Evolutionary conservation across 2,329 filamentous ascomycete species (phyloP), one percentile per base, ranked within the genome.

Genomic region (Ceratocystis smalleyi): DNA sequence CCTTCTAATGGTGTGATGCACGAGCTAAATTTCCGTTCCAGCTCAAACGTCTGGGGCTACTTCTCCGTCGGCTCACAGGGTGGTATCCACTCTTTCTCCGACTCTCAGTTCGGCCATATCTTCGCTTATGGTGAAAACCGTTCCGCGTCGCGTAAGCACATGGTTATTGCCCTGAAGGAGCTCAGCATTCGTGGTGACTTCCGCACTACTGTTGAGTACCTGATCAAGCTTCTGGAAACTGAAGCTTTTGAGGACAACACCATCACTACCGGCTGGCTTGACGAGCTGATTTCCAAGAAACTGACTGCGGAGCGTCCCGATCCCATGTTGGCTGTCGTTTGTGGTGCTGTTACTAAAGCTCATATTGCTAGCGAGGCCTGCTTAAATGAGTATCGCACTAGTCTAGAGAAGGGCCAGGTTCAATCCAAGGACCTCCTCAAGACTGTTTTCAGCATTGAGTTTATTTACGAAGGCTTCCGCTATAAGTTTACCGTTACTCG

Each of bases 181-280:
- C 77, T 99, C 77, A 99, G 92, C 79, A 99, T 99, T 80, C 94
- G 94, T 77, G 94, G 94, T 82, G 94, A 99, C 75, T 99, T 99
- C 83, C 84, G 91, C 73, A 99, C 94, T 63, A 99, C 94, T 0
- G 92, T 99, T 64, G 94, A 99, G 75, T 99, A 99, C 74, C 83
- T 99, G 68, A 97, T 99, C 77, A 99, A 99, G 81, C 84, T 99
- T 69, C 83, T 99, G 57, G 94, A 99, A 78, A 99, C 95, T 0
- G 92, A 95, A 68, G 94, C 91, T 66, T 99, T 99, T 73, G 92
- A 97, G 77, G 91, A 95, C 67, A 99, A 99, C 80, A 99, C 94
- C 69, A 99, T 99, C 74, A 96, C 94, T 43, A 99, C 94, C 19
- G 94, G 92, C 71, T 99, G 94, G 94, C 83, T 99, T 55, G 94